Conservation (phyloP, 2,329 filamentous ascomycete genomes). For the Periconia macrospinosa region DNA sequence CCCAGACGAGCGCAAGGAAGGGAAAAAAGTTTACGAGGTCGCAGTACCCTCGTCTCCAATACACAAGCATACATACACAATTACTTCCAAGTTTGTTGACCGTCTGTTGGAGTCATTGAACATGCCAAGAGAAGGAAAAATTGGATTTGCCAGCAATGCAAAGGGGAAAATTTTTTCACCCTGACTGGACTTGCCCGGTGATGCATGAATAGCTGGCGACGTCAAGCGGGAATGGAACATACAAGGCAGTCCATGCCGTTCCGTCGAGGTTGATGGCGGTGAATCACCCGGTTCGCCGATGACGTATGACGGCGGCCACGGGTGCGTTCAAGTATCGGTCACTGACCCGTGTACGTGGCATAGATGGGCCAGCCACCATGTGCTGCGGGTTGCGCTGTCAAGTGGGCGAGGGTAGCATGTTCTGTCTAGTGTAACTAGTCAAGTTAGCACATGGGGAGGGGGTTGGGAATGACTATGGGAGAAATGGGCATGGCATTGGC, state of each 20-base stretch:
- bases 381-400: conserved; percentile 6
- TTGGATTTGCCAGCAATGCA: no score
- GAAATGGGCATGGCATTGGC: neutral
- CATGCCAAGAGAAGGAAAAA: no score
- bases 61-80: no score
- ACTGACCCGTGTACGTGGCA: neutral
- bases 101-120: no score
- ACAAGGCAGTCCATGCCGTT: conserved; percentile 3
- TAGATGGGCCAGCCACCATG: neutral
- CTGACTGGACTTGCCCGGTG: neutral
- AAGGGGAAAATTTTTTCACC: neutral
- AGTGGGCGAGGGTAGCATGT: neutral
- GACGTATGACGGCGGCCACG: conserved; percentile 2
- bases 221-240: neutral
- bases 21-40: neutral
- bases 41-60: no score
- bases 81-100: no score
- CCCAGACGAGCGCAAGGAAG: neutral
- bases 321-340: neutral
- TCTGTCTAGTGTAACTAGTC: no score
- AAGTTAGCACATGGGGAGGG: no score
- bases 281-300: conserved; percentile 2
- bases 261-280: conserved; percentile 1
- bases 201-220: neutral
- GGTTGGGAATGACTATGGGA: neutral